phyloP scores from a whole-genome alignment of 495 filamentous ascomycete genomes.

The Penicillium malachiteum region DNA sequence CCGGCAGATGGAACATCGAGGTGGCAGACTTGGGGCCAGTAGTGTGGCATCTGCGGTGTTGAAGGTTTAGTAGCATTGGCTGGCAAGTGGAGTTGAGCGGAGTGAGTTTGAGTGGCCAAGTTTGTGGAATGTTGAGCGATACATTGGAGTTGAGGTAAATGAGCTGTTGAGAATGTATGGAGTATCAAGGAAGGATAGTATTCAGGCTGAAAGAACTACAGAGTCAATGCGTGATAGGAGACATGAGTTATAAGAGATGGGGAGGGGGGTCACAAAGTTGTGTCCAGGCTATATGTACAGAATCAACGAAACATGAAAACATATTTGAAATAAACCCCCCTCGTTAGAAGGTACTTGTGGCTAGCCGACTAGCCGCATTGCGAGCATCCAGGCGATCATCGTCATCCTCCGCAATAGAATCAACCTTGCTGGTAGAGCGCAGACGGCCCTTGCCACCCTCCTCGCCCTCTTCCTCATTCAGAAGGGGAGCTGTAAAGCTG shows the following conservation, averaged over 20 bases:
- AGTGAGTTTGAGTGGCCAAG: not conserved
- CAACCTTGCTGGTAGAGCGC: slow-evolving; percentile 61
- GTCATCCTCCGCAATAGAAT: slow-evolving; percentile 74
- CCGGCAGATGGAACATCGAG: slow-evolving; percentile 23
- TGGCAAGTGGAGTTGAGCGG: not conserved
- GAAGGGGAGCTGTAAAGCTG: slow-evolving; percentile 50
- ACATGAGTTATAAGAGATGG: slow-evolving; percentile 13
- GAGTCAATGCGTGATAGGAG: not conserved
- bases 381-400: slow-evolving; percentile 91
- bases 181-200: not conserved
- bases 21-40: slow-evolving; percentile 5
- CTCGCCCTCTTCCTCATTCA: slow-evolving; percentile 41
- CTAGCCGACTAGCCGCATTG: slow-evolving; percentile 91
- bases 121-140: not conserved
- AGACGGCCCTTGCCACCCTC: slow-evolving; percentile 50
- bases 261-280: slow-evolving; percentile 31
- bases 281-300: slow-evolving; percentile 32
- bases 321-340: not conserved
- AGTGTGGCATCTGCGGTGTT: not conserved
- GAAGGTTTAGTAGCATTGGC: not conserved
- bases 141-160: not conserved
- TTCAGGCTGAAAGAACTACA: not conserved
- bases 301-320: slow-evolving; percentile 13
- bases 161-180: not conserved
- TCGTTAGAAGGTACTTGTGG: slow-evolving; percentile 82